A percentile compares a stretch with the other conserved stretches of the same genome.
phyloP scores from a whole-genome alignment of 2,329 filamentous ascomycete genomes.

The Pseudonectria foliicola region DNA sequence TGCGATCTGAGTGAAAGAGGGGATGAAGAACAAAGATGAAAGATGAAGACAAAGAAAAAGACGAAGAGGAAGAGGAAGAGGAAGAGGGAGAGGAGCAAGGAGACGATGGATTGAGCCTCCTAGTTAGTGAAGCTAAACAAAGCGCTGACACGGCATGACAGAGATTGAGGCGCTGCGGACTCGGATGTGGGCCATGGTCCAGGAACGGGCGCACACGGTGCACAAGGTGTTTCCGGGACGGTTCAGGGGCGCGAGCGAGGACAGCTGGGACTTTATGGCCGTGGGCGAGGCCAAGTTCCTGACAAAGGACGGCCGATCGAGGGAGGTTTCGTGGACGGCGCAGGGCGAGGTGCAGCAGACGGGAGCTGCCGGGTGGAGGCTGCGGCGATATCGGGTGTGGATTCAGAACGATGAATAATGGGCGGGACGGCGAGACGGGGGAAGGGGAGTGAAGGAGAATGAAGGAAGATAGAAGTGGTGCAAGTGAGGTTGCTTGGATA shows the following conservation, averaged over 20 bases:
- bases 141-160: too few relatives aligned
- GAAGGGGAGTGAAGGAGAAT: too few relatives aligned
- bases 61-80: too few relatives aligned
- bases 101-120: too few relatives aligned
- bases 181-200: slow-evolving; percentile 37
- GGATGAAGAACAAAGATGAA: not conserved
- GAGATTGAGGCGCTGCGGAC: slow-evolving; percentile 34
- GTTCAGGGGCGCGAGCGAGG: slow-evolving; percentile 17
- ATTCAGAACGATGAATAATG: too few relatives aligned
- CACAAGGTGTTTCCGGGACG: slow-evolving; percentile 35
- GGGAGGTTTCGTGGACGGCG: slow-evolving; percentile 24
- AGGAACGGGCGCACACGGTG: slow-evolving; percentile 33
- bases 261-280: slow-evolving; percentile 27
- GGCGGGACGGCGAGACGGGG: too few relatives aligned
- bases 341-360: slow-evolving; percentile 24
- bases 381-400: too few relatives aligned
- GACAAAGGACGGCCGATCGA: slow-evolving; percentile 20
- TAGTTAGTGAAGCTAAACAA: too few relatives aligned
- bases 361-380: slow-evolving; percentile 5
- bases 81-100: too few relatives aligned
- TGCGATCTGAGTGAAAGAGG: slow-evolving; percentile 1
- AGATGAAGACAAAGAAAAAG: too few relatives aligned
- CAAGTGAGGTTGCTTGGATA: too few relatives aligned
- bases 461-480: too few relatives aligned
- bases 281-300: slow-evolving; percentile 23